Evolutionary conservation across 78 protist genomes (phyloP).

Genomic region (Diacronema lutheri): DNA sequence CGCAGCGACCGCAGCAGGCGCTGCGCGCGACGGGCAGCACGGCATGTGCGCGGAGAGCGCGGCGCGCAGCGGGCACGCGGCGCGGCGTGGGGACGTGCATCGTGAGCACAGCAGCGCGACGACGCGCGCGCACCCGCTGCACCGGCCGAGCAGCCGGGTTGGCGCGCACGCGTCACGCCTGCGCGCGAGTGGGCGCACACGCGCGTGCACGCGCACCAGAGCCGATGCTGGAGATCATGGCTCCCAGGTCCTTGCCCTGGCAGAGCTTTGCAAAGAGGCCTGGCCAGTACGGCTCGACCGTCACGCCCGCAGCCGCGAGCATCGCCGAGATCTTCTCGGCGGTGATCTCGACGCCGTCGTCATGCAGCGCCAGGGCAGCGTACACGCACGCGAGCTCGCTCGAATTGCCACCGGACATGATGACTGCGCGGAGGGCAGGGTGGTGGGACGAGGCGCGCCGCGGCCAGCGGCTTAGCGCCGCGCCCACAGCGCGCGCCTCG

Average conservation of each 20-base stretch:
- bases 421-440: too few species aligned
- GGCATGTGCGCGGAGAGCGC: too few species aligned
- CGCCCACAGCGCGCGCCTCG: too few species aligned
- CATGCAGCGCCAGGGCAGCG: constrained; percentile 75
- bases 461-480: too few species aligned
- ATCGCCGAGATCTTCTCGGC: constrained; percentile 68
- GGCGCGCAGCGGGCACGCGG: too few species aligned
- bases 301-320: constrained; percentile 63
- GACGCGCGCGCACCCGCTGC: neutral
- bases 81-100: too few species aligned
- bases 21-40: too few species aligned
- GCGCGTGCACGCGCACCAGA: constrained; percentile 54
- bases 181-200: too few species aligned
- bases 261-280: constrained; percentile 58
- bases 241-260: constrained; percentile 45
- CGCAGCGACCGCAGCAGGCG: constrained; percentile 63
- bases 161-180: too few species aligned
- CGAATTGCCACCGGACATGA: neutral
- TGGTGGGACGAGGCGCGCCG: too few species aligned
- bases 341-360: constrained; percentile 44
- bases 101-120: neutral
- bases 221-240: constrained; percentile 34
- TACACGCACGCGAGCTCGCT: constrained; percentile 65
- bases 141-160: constrained; percentile 25
- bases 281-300: constrained; percentile 66